Conservation (phyloP, 176 grass and related monocot genomes). For the Puya raimondii region DNA sequence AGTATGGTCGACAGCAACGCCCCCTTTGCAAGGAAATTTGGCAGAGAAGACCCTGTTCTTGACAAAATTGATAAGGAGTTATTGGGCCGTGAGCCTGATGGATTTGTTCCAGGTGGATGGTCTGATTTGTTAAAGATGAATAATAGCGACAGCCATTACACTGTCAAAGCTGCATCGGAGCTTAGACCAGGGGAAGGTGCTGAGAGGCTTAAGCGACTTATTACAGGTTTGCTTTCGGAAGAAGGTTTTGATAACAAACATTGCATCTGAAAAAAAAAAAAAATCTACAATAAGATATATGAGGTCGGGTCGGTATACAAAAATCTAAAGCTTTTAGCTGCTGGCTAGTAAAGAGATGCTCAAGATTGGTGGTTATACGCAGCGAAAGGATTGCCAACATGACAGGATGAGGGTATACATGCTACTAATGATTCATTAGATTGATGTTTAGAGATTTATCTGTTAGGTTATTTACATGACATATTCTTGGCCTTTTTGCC, state of each 20-base stretch:
- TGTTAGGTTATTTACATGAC: too few species aligned
- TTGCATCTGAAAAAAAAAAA: constrained; percentile 55
- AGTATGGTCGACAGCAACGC: constrained; percentile 74
- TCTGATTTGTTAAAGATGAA: constrained; percentile 41
- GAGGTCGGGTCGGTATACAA: neutral
- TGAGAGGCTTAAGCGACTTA: constrained; percentile 59
- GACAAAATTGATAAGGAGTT: constrained; percentile 86
- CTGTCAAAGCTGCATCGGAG: constrained; percentile 42
- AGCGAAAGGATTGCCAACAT: neutral
- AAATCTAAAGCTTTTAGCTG: neutral
- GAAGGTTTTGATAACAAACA: constrained; percentile 73
- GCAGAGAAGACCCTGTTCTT: constrained; percentile 66
- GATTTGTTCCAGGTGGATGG: constrained; percentile 67
- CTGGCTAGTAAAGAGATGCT: neutral
- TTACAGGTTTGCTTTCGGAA: constrained; percentile 51
- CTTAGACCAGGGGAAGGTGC: constrained; percentile 58
- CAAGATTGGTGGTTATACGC: too few species aligned
- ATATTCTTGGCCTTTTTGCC: too few species aligned
- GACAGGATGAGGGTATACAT: too few species aligned
- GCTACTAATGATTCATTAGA: constrained; percentile 5
- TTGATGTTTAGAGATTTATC: too few species aligned
- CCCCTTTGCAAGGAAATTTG: constrained; percentile 88
- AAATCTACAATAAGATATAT: neutral
- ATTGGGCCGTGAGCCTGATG: constrained; percentile 43
- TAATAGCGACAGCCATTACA: constrained; percentile 30